Base-by-base conservation (phyloP, 2,329 filamentous ascomycete genomes). In the Ustilaginoidea virens region DNA sequence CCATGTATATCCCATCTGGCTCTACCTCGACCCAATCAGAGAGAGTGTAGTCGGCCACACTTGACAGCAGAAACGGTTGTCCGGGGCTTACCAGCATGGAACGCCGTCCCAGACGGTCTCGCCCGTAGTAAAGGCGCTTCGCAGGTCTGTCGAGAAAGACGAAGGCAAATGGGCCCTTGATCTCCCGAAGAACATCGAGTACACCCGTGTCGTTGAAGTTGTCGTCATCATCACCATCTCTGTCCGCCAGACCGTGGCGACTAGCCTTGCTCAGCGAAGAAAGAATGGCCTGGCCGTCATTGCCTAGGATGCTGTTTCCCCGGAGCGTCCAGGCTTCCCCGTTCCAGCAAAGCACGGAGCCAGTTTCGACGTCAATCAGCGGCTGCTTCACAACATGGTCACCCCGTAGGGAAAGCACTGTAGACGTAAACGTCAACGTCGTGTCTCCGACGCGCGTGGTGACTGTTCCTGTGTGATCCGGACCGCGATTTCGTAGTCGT, bases 261-360 rank as follows among this genome's bases (percentile, higher is more conserved):
- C 48, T 47, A 41, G 65, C 59, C 33, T 55, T 43, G 13, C 63
- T 44, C 27, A 93, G 60, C 21, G 68, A 45, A 19, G 61, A 45
- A 44, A 87, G 74, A 12, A 96, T 60, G 5, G 59, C 55, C 42
- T 77, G 65, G 3, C 80, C 80, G 52, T 98, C 90, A 46, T 93
- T 94, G 33, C 74, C 80, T 5, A 45, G 33, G n/a, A 93, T 60
- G 1, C 50, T 43, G 7, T 63, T 42, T 19, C 63, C 64, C 7
- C 53, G 55, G 28, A 92, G 63, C 33, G 68, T 76, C 90, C 90
- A 98, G 1, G 85, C 87, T 49, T 98, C 90, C 24, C 90, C 90
- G 46, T 98, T 98, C 90, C 90, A 98, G 63, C 87, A 94, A 2
- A 98, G 62, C 1, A 81, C 60, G 1, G 77, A 82, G 4, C 64